Percentiles rank a stretch among this genome's conserved stretches.
These are phyloP conservation scores for Dendrocalamus latiflorus DNA, from an alignment of 202 grass and related monocot species.

Conservation along the genomic window DNA sequence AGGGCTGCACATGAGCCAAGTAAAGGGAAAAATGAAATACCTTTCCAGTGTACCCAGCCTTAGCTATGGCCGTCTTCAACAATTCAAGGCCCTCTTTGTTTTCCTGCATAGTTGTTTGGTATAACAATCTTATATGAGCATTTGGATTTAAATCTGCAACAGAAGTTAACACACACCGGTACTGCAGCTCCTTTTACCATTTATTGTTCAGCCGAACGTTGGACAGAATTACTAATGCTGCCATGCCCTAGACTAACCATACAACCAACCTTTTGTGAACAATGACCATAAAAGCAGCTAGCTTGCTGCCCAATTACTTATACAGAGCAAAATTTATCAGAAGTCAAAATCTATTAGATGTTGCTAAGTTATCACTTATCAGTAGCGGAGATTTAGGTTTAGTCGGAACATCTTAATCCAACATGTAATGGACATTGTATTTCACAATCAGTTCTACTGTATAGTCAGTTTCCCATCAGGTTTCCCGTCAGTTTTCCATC, in stretches of 20 bases:
- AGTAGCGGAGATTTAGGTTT: neutral
- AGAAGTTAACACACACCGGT: neutral
- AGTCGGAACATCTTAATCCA: neutral
- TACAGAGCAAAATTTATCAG: neutral
- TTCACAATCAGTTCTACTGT: neutral
- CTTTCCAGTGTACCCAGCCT: conserved; percentile 93
- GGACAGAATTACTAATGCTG: neutral
- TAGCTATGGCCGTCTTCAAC: conserved; percentile 80
- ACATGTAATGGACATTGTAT: neutral
- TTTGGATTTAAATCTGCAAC: neutral
- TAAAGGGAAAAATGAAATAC: conserved; percentile 19
- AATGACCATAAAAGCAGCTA: neutral
- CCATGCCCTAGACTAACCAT: neutral
- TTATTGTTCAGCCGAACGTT: neutral
- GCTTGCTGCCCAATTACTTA: neutral
- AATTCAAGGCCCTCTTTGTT: conserved; percentile 98
- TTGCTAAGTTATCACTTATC: neutral
- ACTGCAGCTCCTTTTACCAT: neutral
- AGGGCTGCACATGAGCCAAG: neutral
- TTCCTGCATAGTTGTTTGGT: conserved; percentile 48
- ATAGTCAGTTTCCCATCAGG: neutral
- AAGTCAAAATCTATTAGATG: neutral
- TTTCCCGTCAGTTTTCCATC: no score
- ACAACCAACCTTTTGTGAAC: neutral
- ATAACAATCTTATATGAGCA: neutral